Conservation (phyloP, 495 filamentous ascomycete genomes). For the Podospora australis region DNA sequence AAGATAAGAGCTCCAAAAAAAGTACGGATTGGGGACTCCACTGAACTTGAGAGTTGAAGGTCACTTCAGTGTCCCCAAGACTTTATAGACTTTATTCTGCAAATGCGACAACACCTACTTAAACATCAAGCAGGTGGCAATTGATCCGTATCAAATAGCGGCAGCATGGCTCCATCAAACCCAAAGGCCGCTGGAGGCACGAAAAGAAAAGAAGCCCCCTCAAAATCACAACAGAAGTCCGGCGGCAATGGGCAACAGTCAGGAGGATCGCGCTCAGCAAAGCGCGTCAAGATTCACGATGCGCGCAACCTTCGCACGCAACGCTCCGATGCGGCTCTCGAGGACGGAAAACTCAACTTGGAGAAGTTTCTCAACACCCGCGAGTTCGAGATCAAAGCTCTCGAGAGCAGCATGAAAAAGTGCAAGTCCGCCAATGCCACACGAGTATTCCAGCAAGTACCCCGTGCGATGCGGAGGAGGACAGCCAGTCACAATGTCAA, state of each 20-base stretch:
- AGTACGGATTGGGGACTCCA: not conserved
- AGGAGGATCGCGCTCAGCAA: constrained; percentile 19
- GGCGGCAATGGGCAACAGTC: no score
- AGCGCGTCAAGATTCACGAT: constrained; percentile 60
- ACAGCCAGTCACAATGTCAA: constrained; percentile 95
- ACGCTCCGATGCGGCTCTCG: constrained; percentile 61
- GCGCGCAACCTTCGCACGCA: constrained; percentile 69
- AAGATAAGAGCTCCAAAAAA: constrained; percentile 25
- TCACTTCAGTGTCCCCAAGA: not conserved
- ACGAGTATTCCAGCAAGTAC: constrained; percentile 85
- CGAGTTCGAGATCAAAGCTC: constrained; percentile 79
- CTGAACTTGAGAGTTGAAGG: not conserved
- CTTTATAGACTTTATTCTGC: not conserved
- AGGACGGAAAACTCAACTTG: constrained; percentile 72
- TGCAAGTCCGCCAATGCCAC: constrained; percentile 60
- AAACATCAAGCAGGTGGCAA: no score
- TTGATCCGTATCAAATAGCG: no score
- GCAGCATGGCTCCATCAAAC: no score
- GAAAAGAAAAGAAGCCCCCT: constrained; percentile 23
- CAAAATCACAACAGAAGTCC: no score
- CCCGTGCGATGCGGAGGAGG: constrained; percentile 71
- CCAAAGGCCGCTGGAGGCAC: not conserved
- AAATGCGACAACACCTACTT: no score
- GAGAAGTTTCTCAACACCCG: constrained; percentile 74
- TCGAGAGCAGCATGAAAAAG: constrained; percentile 70